These are phyloP conservation scores for Sugiyamaella neomexicana DNA, from an alignment of 1,139 yeast species.

Conservation along the genomic window DNA sequence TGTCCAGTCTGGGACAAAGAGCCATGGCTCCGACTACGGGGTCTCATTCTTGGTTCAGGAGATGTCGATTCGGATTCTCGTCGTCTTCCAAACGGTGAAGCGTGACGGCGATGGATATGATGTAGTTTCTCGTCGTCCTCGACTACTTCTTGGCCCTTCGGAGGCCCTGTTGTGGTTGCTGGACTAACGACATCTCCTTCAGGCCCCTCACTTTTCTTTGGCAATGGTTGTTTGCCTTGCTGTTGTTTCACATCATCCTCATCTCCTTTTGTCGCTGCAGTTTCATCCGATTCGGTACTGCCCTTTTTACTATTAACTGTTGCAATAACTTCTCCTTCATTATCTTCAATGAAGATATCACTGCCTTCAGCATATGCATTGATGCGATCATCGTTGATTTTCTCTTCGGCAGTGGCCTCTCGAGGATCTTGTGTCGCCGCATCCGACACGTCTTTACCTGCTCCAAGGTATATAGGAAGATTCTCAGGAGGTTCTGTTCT, in stretches of 20 bases:
- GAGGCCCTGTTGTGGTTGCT: neutral
- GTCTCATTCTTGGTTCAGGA: neutral
- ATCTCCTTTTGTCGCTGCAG: neutral
- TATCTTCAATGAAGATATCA: constrained; percentile 72
- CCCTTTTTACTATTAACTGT: constrained; percentile 25
- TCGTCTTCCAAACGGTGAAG: neutral
- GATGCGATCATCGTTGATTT: constrained; percentile 28
- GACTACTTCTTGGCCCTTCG: neutral
- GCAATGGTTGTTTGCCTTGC: neutral
- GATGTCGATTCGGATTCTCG: neutral
- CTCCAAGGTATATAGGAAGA: constrained; percentile 37
- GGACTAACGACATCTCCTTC: neutral
- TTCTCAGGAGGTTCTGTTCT: constrained; percentile 31
- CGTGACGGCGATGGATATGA: neutral
- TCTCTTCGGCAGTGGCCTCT: constrained; percentile 27
- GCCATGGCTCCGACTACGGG: constrained; percentile 9
- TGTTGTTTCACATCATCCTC: neutral
- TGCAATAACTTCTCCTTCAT: constrained; percentile 73
- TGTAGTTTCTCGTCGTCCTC: constrained; percentile 8
- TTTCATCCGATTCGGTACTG: constrained; percentile 9
- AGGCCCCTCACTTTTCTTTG: neutral
- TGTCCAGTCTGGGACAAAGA: constrained; percentile 16
- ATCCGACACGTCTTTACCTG: constrained; percentile 28
- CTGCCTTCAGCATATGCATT: constrained; percentile 75
- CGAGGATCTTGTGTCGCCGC: constrained; percentile 26